These are phyloP conservation scores for Aureobasidium musti DNA, from an alignment of 2,329 filamentous ascomycete species.

Conservation along the genomic window DNA sequence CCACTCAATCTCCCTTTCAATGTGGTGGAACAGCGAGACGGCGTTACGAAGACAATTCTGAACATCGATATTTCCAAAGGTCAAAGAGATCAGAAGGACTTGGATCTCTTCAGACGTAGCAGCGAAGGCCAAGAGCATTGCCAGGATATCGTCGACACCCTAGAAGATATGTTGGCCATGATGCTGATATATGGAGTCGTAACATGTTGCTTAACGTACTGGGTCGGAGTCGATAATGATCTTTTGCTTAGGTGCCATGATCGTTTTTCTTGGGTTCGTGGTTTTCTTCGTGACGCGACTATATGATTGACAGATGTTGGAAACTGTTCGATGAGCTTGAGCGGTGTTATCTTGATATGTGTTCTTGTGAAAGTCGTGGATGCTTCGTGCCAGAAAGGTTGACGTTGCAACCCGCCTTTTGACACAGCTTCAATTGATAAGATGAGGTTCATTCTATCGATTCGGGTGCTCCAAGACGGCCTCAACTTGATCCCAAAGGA, in stretches of 20 bases:
- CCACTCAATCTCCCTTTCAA: slow-evolving; percentile 88
- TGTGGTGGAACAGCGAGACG: slow-evolving; percentile 85
- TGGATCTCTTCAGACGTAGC: slow-evolving; percentile 82
- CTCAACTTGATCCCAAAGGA: not conserved
- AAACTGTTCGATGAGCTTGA: not conserved
- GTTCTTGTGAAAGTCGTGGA: not conserved
- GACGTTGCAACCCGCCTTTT: slow-evolving; percentile 13
- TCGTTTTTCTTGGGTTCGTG: not conserved
- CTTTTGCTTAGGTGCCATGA: slow-evolving; percentile 51
- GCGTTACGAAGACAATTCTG: slow-evolving; percentile 85
- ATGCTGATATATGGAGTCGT: not conserved
- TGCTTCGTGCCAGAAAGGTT: slow-evolving; percentile 14
- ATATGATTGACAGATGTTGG: not conserved
- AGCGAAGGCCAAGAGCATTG: slow-evolving; percentile 81
- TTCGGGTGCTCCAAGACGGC: not conserved
- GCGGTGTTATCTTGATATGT: not conserved
- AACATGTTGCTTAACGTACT: slow-evolving; percentile 50
- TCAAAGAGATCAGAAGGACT: slow-evolving; percentile 80
- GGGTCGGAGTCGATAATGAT: slow-evolving; percentile 98
- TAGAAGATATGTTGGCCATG: slow-evolving; percentile 33
- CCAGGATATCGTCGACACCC: slow-evolving; percentile 89
- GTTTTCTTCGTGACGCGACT: too few relatives aligned
- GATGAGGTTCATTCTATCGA: too few relatives aligned
- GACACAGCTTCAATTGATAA: not conserved
- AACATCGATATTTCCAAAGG: slow-evolving; percentile 90